phyloP scores from a whole-genome alignment of 2,329 filamentous ascomycete genomes.

The Madurella mycetomatis region DNA sequence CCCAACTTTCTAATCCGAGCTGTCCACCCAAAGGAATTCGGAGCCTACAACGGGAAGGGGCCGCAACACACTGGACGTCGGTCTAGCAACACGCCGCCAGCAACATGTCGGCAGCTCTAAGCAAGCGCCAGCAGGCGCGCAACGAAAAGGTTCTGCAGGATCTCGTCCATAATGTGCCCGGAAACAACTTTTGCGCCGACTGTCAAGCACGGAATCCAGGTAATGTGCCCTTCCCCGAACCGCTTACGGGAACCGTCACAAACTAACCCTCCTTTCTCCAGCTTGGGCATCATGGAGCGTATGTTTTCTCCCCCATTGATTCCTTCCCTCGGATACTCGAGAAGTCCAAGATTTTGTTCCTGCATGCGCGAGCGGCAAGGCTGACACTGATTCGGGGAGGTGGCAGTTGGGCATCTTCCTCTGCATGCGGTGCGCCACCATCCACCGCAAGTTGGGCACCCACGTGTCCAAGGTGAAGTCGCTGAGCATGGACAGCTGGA shows the following conservation, averaged over 20 bases:
- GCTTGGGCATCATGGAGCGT: slow-evolving; percentile 98
- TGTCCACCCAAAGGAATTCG: slow-evolving; percentile 12
- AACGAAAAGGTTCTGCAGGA: slow-evolving; percentile 92
- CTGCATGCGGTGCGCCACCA: slow-evolving; percentile 92
- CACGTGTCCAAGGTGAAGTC: slow-evolving; percentile 99
- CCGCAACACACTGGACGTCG: not conserved
- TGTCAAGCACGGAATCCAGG: slow-evolving; percentile 89
- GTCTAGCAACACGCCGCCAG: slow-evolving; percentile 3
- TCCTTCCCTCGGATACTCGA: not conserved
- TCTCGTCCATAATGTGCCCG: slow-evolving; percentile 73
- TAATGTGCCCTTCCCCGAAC: slow-evolving; percentile 40
- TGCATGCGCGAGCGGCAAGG: not conserved
- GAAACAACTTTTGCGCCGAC: slow-evolving; percentile 92
- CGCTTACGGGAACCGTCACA: slow-evolving; percentile 23
- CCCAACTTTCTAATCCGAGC: not conserved
- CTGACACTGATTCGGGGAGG: slow-evolving; percentile 10
- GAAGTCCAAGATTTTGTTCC: not conserved
- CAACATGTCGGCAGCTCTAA: slow-evolving; percentile 62
- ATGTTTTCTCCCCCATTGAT: slow-evolving; percentile 40
- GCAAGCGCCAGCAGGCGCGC: slow-evolving; percentile 95
- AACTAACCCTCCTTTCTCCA: slow-evolving; percentile 38
- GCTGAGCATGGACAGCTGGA: slow-evolving; percentile 97
- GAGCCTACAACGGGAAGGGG: not conserved
- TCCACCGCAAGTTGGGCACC: slow-evolving; percentile 94
- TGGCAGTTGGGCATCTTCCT: slow-evolving; percentile 84